A percentile compares a stretch with the other conserved stretches of the same genome.
phyloP scores from a whole-genome alignment of 306 rosid genomes.

The Malus asiatica region DNA sequence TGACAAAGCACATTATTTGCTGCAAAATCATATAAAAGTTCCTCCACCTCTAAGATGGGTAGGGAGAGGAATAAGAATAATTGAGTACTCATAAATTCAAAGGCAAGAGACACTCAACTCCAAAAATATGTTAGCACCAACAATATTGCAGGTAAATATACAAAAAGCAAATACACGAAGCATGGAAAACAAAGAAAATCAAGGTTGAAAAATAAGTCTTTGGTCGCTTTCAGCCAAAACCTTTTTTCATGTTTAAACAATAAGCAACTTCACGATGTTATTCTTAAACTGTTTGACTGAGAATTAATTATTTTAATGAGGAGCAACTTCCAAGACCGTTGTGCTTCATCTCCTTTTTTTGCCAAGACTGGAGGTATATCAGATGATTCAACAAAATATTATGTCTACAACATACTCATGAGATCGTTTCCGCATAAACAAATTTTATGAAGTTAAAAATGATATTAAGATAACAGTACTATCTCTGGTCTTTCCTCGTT shows the following conservation, averaged over 20 bases:
- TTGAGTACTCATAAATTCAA: not conserved
- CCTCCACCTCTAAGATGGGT: not conserved
- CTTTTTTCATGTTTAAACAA: too few species aligned
- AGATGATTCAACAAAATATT: not conserved
- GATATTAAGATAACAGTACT: not conserved
- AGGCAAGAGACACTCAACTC: not conserved
- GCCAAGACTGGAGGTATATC: not conserved
- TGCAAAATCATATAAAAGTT: not conserved
- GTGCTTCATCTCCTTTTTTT: not conserved
- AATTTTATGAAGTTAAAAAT: not conserved
- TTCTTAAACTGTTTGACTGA: too few species aligned
- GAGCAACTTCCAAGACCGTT: not conserved
- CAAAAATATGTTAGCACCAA: not conserved
- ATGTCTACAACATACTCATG: not conserved
- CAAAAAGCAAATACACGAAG: not conserved
- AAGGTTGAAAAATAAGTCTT: not conserved
- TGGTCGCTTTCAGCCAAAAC: not conserved
- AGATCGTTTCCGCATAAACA: not conserved
- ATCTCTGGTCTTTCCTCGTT: not conserved
- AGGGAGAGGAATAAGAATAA: not conserved
- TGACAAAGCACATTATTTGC: not conserved
- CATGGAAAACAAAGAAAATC: not conserved
- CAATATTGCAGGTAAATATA: not conserved
- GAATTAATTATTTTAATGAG: too few species aligned
- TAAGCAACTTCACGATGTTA: too few species aligned